Evolutionary conservation across 2,329 filamentous ascomycete species (phyloP).

Genomic region (Leptodontidium sp.): DNA sequence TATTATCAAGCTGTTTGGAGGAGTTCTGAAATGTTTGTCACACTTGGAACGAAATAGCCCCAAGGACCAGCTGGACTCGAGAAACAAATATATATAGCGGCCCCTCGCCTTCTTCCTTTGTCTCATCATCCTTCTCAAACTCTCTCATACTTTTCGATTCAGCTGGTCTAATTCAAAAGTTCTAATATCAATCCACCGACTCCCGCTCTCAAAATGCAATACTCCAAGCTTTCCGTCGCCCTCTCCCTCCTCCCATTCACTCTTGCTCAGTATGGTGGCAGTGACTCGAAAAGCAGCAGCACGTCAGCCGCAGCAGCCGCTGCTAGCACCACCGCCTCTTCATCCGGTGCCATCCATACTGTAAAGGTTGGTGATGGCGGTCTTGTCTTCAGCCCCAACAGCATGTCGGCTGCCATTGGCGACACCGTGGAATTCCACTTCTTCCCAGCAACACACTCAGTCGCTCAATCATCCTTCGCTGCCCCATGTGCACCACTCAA

Average conservation of each 20-base stretch:
- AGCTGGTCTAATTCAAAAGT: conserved; percentile 19
- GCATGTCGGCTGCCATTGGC: conserved; percentile 57
- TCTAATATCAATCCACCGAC: conserved; percentile 31
- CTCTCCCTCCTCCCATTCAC: conserved; percentile 37
- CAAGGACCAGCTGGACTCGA: background rate
- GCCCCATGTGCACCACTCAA: conserved; percentile 46
- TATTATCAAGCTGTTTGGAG: conserved; percentile 15
- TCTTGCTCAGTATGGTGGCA: conserved; percentile 31
- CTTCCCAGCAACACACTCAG: conserved; percentile 59
- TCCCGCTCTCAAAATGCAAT: conserved; percentile 37
- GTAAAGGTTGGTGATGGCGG: conserved; percentile 45
- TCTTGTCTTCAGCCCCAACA: conserved; percentile 59
- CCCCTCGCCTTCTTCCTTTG: background rate
- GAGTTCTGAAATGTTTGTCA: conserved; percentile 14
- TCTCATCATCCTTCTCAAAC: conserved; percentile 16
- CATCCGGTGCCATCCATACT: conserved; percentile 42
- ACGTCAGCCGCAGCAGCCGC: conserved; percentile 22
- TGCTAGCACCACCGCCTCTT: conserved; percentile 30
- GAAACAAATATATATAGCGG: conserved; percentile 7
- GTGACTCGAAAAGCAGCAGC: conserved; percentile 29
- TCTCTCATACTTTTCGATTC: conserved; percentile 13
- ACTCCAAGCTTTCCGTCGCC: conserved; percentile 37
- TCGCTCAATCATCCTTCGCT: conserved; percentile 51
- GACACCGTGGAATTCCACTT: conserved; percentile 64
- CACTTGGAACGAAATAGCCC: background rate